Percentiles rank a stretch among this genome's conserved stretches.
Conservation (phyloP, 2,329 filamentous ascomycete genomes). For the Mycosphaerella arachidis region DNA sequence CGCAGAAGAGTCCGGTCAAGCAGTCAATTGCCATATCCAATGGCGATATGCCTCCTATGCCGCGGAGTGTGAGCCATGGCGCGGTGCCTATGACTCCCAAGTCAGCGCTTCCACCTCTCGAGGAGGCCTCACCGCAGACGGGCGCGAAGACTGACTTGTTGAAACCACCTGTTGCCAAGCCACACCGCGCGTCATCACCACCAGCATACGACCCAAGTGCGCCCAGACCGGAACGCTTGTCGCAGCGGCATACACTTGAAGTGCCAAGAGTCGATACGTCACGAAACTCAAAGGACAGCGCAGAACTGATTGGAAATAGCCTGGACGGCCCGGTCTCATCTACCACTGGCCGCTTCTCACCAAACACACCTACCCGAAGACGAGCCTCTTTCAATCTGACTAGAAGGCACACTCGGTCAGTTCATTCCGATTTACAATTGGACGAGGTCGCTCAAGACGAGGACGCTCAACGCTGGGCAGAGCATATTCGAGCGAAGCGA, state of each 20-base stretch:
- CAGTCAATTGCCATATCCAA: slow-evolving; percentile 17
- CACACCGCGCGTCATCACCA: slow-evolving; percentile 34
- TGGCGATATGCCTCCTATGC: slow-evolving; percentile 13
- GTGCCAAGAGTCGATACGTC: slow-evolving; percentile 67
- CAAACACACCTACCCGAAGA: slow-evolving; percentile 58
- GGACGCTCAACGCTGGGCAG: slow-evolving; percentile 85
- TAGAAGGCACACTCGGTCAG: slow-evolving; percentile 74
- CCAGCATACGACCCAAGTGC: slow-evolving; percentile 34
- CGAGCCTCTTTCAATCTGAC: slow-evolving; percentile 79
- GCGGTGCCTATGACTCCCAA: slow-evolving; percentile 21
- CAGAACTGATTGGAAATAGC: slow-evolving; percentile 36
- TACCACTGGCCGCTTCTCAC: slow-evolving; percentile 78
- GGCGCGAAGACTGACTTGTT: slow-evolving; percentile 22
- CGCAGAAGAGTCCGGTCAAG: slow-evolving; percentile 29
- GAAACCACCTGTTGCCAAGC: slow-evolving; percentile 20
- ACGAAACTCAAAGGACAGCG: slow-evolving; percentile 67
- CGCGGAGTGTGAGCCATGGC: slow-evolving; percentile 20
- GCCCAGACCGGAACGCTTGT: slow-evolving; percentile 47
- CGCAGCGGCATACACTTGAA: slow-evolving; percentile 80
- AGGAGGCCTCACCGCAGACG: slow-evolving; percentile 26
- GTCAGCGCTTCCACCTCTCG: slow-evolving; percentile 25
- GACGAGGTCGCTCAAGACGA: slow-evolving; percentile 85
- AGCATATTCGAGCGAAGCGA: slow-evolving; percentile 85
- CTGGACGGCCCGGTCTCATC: slow-evolving; percentile 56
- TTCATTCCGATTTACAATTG: slow-evolving; percentile 76